Evolutionary conservation across 306 rosid species (phyloP).

Genomic region (Begonia masoniana): DNA sequence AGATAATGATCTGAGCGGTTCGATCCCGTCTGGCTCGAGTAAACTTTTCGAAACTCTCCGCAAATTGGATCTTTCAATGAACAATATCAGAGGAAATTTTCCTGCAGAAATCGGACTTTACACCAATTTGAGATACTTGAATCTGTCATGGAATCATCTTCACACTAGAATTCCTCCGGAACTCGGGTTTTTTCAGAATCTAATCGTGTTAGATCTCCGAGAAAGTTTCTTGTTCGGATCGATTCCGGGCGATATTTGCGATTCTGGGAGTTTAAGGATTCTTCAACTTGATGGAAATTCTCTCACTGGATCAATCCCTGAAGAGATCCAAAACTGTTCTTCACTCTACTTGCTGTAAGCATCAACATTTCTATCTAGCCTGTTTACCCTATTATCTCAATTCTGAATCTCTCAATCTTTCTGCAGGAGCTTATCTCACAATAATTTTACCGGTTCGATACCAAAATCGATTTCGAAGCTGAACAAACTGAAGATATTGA

Average conservation of each 20-base stretch:
- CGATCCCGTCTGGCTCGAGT: not conserved
- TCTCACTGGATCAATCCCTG: constrained; percentile 51
- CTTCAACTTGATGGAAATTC: constrained; percentile 52
- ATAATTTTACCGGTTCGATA: constrained; percentile 49
- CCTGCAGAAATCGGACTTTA: no score
- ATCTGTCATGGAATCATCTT: constrained; percentile 52
- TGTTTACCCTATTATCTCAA: not conserved
- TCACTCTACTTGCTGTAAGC: constrained; percentile 16
- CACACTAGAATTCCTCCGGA: constrained; percentile 49
- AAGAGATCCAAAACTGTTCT: constrained; percentile 55
- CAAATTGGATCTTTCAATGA: constrained; percentile 50
- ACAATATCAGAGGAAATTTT: constrained; percentile 4
- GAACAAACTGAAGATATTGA: constrained; percentile 48
- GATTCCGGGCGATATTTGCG: constrained; percentile 66
- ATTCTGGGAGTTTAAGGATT: constrained; percentile 49
- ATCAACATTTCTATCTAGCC: not conserved
- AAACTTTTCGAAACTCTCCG: no score
- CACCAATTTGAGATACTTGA: constrained; percentile 38
- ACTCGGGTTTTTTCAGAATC: constrained; percentile 42
- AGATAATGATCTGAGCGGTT: constrained; percentile 35
- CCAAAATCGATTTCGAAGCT: constrained; percentile 56
- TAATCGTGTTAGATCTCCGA: constrained; percentile 54
- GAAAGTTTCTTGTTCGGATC: constrained; percentile 50
- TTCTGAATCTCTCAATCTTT: no score
- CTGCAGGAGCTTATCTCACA: constrained; percentile 57